A percentile compares a stretch with the other conserved stretches of the same genome.
phyloP scores from a whole-genome alignment of 202 grass and related monocot genomes.

The Zoysia matrella region DNA sequence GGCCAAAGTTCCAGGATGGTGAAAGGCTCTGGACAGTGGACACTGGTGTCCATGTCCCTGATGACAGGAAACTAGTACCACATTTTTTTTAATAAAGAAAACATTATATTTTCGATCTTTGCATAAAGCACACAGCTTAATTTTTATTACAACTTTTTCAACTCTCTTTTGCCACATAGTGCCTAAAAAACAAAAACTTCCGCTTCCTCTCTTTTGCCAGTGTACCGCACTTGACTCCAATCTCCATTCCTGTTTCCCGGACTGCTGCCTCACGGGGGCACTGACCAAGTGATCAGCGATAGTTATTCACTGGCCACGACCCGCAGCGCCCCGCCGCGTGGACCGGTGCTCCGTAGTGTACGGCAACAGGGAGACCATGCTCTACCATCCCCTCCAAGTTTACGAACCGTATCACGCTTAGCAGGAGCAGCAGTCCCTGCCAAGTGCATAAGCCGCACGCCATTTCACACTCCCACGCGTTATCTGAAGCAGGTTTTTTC shows the following conservation, averaged over 20 bases:
- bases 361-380: too few species aligned
- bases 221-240: constrained; percentile 21
- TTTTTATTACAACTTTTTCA: too few species aligned
- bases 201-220: neutral
- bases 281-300: neutral
- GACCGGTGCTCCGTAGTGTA: neutral
- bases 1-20: too few species aligned
- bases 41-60: too few species aligned
- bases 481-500: neutral
- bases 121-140: too few species aligned
- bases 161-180: too few species aligned
- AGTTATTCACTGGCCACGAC: constrained; percentile 6
- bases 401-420: neutral
- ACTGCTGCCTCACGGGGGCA: neutral
- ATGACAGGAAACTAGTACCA: too few species aligned
- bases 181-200: too few species aligned
- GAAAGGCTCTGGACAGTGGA: too few species aligned
- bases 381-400: too few species aligned
- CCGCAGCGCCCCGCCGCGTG: neutral
- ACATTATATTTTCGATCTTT: too few species aligned
- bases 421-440: neutral
- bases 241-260: neutral
- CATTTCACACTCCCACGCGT: constrained; percentile 42
- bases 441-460: neutral
- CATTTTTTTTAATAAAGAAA: too few species aligned